Conservation (phyloP, 441 rosid species). For the Mallotus repandus region DNA sequence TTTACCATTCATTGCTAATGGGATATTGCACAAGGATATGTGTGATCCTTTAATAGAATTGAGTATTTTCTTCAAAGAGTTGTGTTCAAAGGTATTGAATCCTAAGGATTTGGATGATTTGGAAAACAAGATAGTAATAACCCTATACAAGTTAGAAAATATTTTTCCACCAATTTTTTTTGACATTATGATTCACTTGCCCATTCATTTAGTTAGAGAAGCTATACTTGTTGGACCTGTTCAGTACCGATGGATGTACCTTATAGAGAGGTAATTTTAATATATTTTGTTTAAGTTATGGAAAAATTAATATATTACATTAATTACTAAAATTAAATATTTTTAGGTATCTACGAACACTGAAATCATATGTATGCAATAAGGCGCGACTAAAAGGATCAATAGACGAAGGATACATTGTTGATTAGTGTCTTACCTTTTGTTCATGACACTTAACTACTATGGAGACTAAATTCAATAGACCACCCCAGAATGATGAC, state of each 20-base stretch:
- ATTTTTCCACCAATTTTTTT: neutral
- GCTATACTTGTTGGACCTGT: neutral
- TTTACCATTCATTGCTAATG: neutral
- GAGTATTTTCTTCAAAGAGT: neutral
- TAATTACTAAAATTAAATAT: too few species aligned
- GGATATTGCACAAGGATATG: neutral
- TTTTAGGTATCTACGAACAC: neutral
- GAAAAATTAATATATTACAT: too few species aligned
- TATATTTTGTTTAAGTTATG: neutral
- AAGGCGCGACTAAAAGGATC: neutral
- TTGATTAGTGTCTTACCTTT: neutral
- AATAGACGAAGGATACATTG: neutral
- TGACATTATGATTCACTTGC: conserved; percentile 7
- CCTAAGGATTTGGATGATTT: neutral
- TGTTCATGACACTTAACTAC: neutral
- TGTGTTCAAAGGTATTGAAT: neutral
- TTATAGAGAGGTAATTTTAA: neutral
- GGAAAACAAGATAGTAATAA: neutral
- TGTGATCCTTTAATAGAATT: conserved; percentile 11
- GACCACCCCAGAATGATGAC: neutral
- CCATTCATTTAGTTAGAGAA: neutral
- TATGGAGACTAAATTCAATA: neutral
- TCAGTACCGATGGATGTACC: conserved; percentile 17
- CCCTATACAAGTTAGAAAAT: neutral
- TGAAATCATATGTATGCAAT: conserved; percentile 1